Percentiles rank a stretch among this genome's conserved stretches.
phyloP scores from a whole-genome alignment of 2,329 filamentous ascomycete species.

The Monilinia aucupariae region DNA sequence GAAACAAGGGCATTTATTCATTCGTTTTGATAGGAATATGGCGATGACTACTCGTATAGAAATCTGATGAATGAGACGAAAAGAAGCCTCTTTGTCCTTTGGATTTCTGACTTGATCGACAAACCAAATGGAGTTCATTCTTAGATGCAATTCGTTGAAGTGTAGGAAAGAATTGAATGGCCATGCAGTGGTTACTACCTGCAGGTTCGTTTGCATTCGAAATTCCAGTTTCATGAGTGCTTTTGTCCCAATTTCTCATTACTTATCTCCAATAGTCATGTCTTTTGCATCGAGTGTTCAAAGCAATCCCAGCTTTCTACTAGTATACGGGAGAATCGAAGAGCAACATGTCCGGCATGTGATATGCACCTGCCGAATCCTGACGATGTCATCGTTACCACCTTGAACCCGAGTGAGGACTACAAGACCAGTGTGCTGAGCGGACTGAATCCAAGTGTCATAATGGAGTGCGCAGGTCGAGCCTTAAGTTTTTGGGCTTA shows the following conservation, averaged over 20 bases:
- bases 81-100: neutral
- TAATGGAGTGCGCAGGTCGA: conserved; percentile 81
- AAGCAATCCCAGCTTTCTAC: conserved; percentile 54
- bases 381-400: conserved; percentile 68
- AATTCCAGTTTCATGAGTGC: neutral
- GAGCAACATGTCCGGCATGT: conserved; percentile 69
- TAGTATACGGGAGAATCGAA: conserved; percentile 44
- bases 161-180: conserved; percentile 66
- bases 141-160: conserved; percentile 75
- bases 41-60: neutral
- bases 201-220: conserved; percentile 55
- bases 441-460: conserved; percentile 70
- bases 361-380: conserved; percentile 59
- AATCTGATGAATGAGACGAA: neutral
- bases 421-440: conserved; percentile 85
- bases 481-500: conserved; percentile 83
- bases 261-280: conserved; percentile 54
- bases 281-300: conserved; percentile 77
- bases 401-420: conserved; percentile 75
- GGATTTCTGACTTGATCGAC: too few species aligned
- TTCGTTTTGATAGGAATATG: neutral
- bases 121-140: conserved; percentile 61
- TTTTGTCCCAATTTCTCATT: neutral
- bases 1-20: neutral
- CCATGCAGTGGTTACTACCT: conserved; percentile 79